Percentiles rank a stretch among this genome's conserved stretches.
Conservation (phyloP, 306 rosid species). For the Elaeagnus macrophylla region DNA sequence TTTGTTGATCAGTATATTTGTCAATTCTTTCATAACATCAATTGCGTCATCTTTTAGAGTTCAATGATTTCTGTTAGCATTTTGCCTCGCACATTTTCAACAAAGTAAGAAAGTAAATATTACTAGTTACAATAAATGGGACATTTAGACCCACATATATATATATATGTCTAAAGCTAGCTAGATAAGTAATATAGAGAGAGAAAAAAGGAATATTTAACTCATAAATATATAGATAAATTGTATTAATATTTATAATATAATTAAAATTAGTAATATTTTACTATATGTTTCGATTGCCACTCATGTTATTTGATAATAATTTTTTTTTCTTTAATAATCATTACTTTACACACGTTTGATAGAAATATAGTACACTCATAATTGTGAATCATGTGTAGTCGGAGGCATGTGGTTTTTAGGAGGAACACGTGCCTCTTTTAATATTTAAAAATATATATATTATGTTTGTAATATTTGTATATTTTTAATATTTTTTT, state of each 20-base stretch:
- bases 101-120: constrained; percentile 39
- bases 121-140: constrained; percentile 22
- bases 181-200: neutral
- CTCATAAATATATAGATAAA: neutral
- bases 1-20: constrained; percentile 21
- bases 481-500: too few species aligned
- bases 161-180: constrained; percentile 3
- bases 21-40: constrained; percentile 16
- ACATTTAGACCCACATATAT: constrained; percentile 35
- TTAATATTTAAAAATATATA: too few species aligned
- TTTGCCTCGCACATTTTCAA: constrained; percentile 56
- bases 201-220: neutral
- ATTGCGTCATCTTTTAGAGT: constrained; percentile 29
- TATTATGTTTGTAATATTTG: too few species aligned
- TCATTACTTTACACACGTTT: too few species aligned
- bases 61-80: constrained; percentile 46
- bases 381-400: too few species aligned
- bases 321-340: too few species aligned
- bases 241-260: neutral
- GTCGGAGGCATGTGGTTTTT: too few species aligned
- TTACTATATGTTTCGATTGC: too few species aligned
- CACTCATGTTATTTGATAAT: too few species aligned
- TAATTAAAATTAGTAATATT: too few species aligned
- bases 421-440: too few species aligned
- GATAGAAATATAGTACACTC: too few species aligned